Percentiles rank a stretch among this genome's conserved stretches.
Evolutionary conservation across 345 rosid species (phyloP).

Genomic region (Carallia pectinifolia): DNA sequence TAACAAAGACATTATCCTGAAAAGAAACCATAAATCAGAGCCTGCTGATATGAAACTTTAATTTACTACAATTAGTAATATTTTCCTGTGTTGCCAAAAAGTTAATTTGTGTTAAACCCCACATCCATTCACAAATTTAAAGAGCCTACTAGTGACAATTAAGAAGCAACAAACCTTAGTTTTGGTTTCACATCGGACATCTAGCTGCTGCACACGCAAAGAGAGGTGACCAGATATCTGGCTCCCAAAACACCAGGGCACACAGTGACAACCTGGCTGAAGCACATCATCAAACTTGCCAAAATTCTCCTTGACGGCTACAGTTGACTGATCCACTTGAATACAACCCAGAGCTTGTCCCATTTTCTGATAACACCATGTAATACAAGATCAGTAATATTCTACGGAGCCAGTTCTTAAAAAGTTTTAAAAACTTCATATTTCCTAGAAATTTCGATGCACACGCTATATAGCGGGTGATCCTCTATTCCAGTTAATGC

Average conservation of each 20-base stretch:
- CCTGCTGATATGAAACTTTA: not conserved
- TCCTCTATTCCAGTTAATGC: too few relatives aligned
- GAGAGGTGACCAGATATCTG: constrained; percentile 74
- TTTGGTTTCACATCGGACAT: constrained; percentile 88
- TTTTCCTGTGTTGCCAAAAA: too few relatives aligned
- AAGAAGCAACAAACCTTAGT: constrained; percentile 53
- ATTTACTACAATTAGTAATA: not conserved
- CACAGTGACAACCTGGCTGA: constrained; percentile 74
- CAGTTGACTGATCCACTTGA: constrained; percentile 77
- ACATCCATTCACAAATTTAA: not conserved
- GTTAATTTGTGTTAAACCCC: not conserved
- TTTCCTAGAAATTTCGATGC: not conserved
- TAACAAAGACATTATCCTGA: constrained; percentile 1
- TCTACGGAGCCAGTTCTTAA: not conserved
- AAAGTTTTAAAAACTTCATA: not conserved
- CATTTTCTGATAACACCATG: constrained; percentile 32
- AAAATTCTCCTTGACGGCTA: constrained; percentile 63
- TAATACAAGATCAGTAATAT: not conserved
- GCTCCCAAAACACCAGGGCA: constrained; percentile 78
- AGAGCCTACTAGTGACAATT: not conserved
- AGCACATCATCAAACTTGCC: constrained; percentile 76
- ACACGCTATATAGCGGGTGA: too few relatives aligned
- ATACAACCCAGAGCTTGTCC: constrained; percentile 63
- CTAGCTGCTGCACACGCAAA: constrained; percentile 74
- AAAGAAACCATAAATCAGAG: not conserved